Evolutionary conservation across 805 yeast species (phyloP).

Genomic region (Ogataea minuta): DNA sequence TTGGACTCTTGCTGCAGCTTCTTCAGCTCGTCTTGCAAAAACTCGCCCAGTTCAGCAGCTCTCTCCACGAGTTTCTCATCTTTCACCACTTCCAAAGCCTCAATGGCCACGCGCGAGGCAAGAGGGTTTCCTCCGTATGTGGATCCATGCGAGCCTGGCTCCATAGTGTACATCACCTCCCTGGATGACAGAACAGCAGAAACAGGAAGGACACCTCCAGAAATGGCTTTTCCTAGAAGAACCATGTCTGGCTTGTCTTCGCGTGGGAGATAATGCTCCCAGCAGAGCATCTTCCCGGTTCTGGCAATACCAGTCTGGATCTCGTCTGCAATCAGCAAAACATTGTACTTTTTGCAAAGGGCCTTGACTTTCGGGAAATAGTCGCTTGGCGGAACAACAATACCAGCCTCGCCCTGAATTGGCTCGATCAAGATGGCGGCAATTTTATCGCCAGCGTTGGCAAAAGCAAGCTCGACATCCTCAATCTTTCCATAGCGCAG

Average conservation of each 20-base stretch:
- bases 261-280: conserved; percentile 67
- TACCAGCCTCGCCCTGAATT: conserved; percentile 98
- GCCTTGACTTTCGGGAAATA: conserved; percentile 71
- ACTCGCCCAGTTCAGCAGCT: conserved; percentile 67
- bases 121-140: conserved; percentile 98
- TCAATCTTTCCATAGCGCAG: conserved; percentile 82
- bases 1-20: conserved; percentile 50
- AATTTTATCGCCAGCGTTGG: conserved; percentile 79
- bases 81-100: conserved; percentile 85
- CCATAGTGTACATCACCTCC: conserved; percentile 84
- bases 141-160: conserved; percentile 96
- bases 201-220: conserved; percentile 93
- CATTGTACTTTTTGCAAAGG: conserved; percentile 79
- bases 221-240: conserved; percentile 88
- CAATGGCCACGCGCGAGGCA: conserved; percentile 89
- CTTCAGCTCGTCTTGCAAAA: conserved; percentile 57
- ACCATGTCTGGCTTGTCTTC: conserved; percentile 85
- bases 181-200: conserved; percentile 88
- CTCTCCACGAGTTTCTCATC: conserved; percentile 85
- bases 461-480: conserved; percentile 81
- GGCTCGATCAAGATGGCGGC: conserved; percentile 94
- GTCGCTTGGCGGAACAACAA: conserved; percentile 85
- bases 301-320: conserved; percentile 97
- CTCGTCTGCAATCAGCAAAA: conserved; percentile 90
- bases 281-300: conserved; percentile 91